Evolutionary conservation across 1,139 yeast genomes (phyloP).

Genomic region (Geotrichum klebahnii): DNA sequence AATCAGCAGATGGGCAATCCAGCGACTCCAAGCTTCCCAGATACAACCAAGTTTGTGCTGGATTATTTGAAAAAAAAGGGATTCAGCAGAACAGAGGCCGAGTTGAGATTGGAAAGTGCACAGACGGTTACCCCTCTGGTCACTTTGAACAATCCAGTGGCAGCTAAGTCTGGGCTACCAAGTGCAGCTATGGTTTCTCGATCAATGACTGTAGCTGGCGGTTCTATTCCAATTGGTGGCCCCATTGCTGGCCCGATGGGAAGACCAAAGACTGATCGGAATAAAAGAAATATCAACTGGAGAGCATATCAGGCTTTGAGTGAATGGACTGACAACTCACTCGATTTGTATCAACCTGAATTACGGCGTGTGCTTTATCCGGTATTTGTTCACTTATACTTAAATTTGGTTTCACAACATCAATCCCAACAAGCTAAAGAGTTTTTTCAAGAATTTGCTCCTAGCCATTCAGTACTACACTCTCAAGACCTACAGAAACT

Average conservation of each 20-base stretch:
- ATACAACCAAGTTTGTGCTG: slow-evolving; percentile 47
- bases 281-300: slow-evolving; percentile 11
- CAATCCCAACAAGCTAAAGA: slow-evolving; percentile 58
- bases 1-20: slow-evolving; percentile 6
- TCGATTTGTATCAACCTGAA: slow-evolving; percentile 90
- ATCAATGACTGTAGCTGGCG: slow-evolving; percentile 5
- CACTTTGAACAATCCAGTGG: slow-evolving; percentile 20
- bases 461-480: slow-evolving; percentile 72
- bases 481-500: slow-evolving; percentile 70
- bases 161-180: slow-evolving; percentile 1
- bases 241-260: slow-evolving; percentile 37
- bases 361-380: slow-evolving; percentile 81
- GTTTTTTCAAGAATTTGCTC: slow-evolving; percentile 70
- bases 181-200: slow-evolving; percentile 9
- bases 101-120: slow-evolving; percentile 83
- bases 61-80: slow-evolving; percentile 93
- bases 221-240: slow-evolving; percentile 24
- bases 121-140: slow-evolving; percentile 58
- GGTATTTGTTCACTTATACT: slow-evolving; percentile 78
- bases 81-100: slow-evolving; percentile 88
- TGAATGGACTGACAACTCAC: slow-evolving; percentile 86
- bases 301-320: slow-evolving; percentile 76
- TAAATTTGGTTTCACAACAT: slow-evolving; percentile 68
- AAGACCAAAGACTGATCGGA: not conserved
- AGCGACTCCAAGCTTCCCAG: slow-evolving; percentile 9